Percentiles rank a stretch among this genome's conserved stretches.
Evolutionary conservation across 139 green algal species (phyloP).

Genomic region (Eudorina sp.): DNA sequence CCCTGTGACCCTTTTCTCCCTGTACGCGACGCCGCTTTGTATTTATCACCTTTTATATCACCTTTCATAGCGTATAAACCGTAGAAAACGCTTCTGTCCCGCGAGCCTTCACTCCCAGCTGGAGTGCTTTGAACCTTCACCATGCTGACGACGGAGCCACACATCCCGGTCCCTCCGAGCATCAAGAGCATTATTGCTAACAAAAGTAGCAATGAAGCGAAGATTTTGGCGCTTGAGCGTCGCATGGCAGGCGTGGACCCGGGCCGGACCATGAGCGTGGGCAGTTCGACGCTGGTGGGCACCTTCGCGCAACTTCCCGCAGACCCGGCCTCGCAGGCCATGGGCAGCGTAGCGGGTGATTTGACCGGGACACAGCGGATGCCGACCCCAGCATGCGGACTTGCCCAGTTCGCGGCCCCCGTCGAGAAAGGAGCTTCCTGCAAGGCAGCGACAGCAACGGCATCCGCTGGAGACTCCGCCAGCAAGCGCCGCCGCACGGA

Average conservation of each 20-base stretch:
- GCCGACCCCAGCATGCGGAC: too few species aligned
- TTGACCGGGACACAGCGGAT: too few species aligned
- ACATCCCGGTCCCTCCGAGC: neutral
- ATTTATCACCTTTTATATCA: too few species aligned
- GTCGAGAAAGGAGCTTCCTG: too few species aligned
- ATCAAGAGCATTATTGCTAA: neutral
- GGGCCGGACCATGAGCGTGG: neutral
- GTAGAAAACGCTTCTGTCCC: too few species aligned
- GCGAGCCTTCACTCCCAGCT: too few species aligned
- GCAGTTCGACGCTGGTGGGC: neutral
- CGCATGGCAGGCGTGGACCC: neutral
- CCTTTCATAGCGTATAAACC: too few species aligned
- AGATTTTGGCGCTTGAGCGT: constrained; percentile 24
- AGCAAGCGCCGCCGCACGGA: neutral
- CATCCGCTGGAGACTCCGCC: neutral
- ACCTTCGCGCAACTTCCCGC: constrained; percentile 3
- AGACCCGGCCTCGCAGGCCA: neutral
- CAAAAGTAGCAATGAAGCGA: constrained; percentile 44
- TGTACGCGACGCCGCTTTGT: too few species aligned
- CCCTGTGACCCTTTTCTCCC: too few species aligned
- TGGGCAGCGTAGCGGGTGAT: neutral
- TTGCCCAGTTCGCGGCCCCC: too few species aligned
- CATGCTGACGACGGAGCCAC: constrained; percentile 10
- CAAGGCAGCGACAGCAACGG: neutral
- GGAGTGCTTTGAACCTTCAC: too few species aligned